Evolutionary conservation across 2,329 filamentous ascomycete genomes (phyloP), one percentile per base, ranked within the genome.

Genomic region (Fusarium newnesense): DNA sequence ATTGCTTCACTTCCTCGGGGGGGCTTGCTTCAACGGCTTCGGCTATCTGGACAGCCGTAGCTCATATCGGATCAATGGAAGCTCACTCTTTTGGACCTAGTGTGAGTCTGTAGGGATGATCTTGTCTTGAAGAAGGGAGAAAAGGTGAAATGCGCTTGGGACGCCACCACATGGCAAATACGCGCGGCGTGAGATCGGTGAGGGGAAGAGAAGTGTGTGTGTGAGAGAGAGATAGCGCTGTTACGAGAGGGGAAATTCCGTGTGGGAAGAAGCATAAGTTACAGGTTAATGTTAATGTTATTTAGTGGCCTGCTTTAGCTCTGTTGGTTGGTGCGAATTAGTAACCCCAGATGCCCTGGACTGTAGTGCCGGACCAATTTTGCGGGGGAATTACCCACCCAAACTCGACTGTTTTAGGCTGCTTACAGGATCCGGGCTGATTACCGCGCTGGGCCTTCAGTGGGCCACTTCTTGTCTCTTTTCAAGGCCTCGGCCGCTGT

Each of bases 91-190:
- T 77, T 74, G 6, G 74, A 74, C 43, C 70, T 77, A 77, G 75
- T 47, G 57, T 59, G 37, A 39, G 43, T n/a, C 37, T 64, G 42
- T 57, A 49, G 32, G 37, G 56, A 32, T 46, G 44, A 68, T 44
- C 49, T 60, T 49, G 49, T 24, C 56, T 64, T 50, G 37, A 64
- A 59, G 50, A 26, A 44, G 49, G 32, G 24, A 40, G 24, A 21
- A 40, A 54, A 54, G 34, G 19, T 54, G 24, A 61, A 42, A 53
- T 44, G 46, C 58, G 52, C 57, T 68, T 60, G 47, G 53, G 24
- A 71, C 76, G 76, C 76, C 76, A 77, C 76, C 76, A 78, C 76
- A 76, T 77, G 76, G 76, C 50, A 76, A 64, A 67, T 71, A 71
- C 63, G 72, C 62, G 69, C 53, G 60, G 59, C 67, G 53, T 36